Evolutionary conservation across 148 eudicot species (phyloP).

Genomic region (Cornus florida): DNA sequence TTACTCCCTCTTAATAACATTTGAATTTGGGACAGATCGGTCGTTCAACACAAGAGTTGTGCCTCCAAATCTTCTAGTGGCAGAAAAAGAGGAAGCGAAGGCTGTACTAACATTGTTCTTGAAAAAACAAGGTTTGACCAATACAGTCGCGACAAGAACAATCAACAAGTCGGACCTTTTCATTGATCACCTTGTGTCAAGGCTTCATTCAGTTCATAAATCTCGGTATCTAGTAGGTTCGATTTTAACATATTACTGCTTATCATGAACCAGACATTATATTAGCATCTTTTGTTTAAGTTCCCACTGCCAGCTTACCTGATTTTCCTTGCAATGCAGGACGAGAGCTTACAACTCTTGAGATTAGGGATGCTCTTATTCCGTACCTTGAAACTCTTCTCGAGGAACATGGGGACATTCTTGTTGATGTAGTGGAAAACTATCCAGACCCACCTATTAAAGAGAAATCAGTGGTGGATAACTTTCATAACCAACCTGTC

Average conservation of each 20-base stretch:
- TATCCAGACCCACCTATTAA: not conserved
- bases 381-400: not conserved
- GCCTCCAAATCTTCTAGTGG: conserved; percentile 56
- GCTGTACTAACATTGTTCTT: conserved; percentile 76
- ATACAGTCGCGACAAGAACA: conserved; percentile 59
- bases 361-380: not conserved
- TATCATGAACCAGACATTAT: not conserved
- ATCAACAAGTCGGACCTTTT: conserved; percentile 77
- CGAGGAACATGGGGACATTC: not conserved
- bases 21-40: conserved; percentile 19
- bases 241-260: conserved; percentile 21
- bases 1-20: not conserved
- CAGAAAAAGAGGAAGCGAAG: conserved; percentile 93
- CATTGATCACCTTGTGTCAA: conserved; percentile 77
- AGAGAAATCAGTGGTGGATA: not conserved
- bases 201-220: conserved; percentile 73
- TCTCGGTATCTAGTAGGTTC: conserved; percentile 84
- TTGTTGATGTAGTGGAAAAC: not conserved
- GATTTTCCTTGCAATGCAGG: not conserved
- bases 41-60: conserved; percentile 44
- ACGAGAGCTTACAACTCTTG: not conserved
- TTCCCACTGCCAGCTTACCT: not conserved
- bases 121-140: conserved; percentile 74
- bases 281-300: not conserved
- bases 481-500: not conserved